A percentile compares a stretch with the other conserved stretches of the same genome.
Evolutionary conservation across 2,329 filamentous ascomycete genomes (phyloP).

Genomic region (Trichoderma arundinaceum): DNA sequence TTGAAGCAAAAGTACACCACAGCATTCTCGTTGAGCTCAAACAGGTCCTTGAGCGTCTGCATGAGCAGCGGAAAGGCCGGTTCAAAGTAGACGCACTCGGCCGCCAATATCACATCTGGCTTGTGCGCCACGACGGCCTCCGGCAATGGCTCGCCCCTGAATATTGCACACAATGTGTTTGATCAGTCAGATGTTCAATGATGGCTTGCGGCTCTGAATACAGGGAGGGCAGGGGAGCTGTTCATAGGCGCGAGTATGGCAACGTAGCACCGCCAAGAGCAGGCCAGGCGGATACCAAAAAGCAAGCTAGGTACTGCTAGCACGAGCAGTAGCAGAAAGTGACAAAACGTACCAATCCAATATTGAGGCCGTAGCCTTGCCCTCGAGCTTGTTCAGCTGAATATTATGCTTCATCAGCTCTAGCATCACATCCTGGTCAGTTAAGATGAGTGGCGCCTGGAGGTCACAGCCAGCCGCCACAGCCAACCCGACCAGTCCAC

Average conservation of each 20-base stretch:
- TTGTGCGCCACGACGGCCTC: conserved; percentile 58
- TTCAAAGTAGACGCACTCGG: conserved; percentile 97
- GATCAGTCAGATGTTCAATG: conserved; percentile 7
- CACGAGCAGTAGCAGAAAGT: background rate
- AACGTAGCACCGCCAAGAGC: conserved; percentile 15
- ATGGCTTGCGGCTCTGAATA: background rate
- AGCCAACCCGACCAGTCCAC: conserved; percentile 79
- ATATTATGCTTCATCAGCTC: conserved; percentile 87
- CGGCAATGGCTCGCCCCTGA: conserved; percentile 66
- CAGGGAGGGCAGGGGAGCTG: background rate
- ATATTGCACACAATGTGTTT: conserved; percentile 14
- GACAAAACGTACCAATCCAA: conserved; percentile 74
- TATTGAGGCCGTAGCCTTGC: conserved; percentile 68
- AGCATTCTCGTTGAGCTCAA: conserved; percentile 71
- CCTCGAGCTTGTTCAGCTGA: conserved; percentile 72
- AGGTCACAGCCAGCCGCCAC: conserved; percentile 63
- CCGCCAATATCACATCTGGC: conserved; percentile 86
- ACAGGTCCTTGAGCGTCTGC: conserved; percentile 74
- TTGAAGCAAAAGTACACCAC: conserved; percentile 89
- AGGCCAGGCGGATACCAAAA: background rate
- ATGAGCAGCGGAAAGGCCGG: conserved; percentile 89
- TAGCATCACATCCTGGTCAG: conserved; percentile 87
- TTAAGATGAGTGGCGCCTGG: conserved; percentile 70
- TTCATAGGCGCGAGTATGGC: background rate
- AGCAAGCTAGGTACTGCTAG: background rate